Conservation (phyloP, 2,329 filamentous ascomycete genomes). For the Aspergillus pseudoviridinutans region DNA sequence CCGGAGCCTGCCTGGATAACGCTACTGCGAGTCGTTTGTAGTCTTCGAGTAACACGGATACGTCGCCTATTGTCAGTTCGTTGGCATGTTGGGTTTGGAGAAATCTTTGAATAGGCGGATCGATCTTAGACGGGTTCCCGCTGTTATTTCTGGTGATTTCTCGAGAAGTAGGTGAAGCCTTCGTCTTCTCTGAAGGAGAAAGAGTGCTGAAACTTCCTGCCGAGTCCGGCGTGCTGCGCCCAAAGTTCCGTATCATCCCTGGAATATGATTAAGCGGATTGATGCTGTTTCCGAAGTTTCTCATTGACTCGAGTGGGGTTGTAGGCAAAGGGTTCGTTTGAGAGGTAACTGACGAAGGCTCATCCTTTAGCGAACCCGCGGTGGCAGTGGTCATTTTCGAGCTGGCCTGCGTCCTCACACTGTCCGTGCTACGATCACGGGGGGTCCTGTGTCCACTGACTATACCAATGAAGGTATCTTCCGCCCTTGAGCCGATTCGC, state of each 20-base stretch:
- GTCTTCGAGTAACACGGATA: conserved; percentile 67
- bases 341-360: conserved; percentile 9
- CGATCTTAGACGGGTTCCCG: conserved; percentile 17
- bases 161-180: conserved; percentile 16
- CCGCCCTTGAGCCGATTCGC: conserved; percentile 41
- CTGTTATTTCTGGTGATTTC: conserved; percentile 11
- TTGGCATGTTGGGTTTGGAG: conserved; percentile 66
- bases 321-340: conserved; percentile 20
- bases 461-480: conserved; percentile 67
- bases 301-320: conserved; percentile 74
- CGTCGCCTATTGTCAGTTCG: conserved; percentile 69
- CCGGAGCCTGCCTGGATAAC: conserved; percentile 48
- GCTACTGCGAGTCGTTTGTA: conserved; percentile 67
- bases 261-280: conserved; percentile 79
- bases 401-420: conserved; percentile 41
- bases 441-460: conserved; percentile 61
- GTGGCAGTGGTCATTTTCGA: conserved; percentile 36
- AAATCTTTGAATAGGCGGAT: conserved; percentile 68
- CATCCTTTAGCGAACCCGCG: conserved; percentile 19
- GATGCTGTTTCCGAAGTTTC: conserved; percentile 72
- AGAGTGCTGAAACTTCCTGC: conserved; percentile 37
- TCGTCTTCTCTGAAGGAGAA: conserved; percentile 40
- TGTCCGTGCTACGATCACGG: conserved; percentile 75
- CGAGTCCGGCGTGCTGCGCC: conserved; percentile 44
- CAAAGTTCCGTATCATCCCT: conserved; percentile 74